Percentiles rank a stretch among this genome's conserved stretches.
Evolutionary conservation across 768 basidiomycete species (phyloP).

Genomic region (Mycena venus): DNA sequence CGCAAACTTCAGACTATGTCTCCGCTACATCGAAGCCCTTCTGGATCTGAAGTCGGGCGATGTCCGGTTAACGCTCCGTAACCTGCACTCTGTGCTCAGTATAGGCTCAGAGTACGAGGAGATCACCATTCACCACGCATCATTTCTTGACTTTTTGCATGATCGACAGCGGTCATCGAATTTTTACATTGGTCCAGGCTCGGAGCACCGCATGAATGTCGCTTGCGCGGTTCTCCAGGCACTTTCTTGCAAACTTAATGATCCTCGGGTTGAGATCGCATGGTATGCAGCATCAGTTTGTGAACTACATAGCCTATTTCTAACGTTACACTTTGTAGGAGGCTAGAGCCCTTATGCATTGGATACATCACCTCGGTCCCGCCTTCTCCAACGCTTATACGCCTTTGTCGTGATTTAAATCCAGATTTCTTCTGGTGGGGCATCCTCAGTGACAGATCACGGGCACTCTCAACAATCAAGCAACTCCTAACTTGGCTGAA

Average conservation of each 20-base stretch:
- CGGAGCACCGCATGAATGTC: not conserved
- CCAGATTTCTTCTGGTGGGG: not conserved
- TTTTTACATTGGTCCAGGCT: not conserved
- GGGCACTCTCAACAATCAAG: not conserved
- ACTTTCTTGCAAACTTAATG: not conserved
- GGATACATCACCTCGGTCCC: not conserved
- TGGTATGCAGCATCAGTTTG: not conserved
- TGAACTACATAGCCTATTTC: not conserved
- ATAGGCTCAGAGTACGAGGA: not conserved
- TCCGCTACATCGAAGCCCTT: not conserved
- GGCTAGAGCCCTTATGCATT: not conserved
- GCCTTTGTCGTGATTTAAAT: not conserved
- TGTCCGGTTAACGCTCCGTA: not conserved
- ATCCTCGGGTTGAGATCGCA: not conserved
- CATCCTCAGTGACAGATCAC: not conserved
- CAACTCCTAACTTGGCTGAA: not conserved
- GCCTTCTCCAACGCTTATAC: not conserved
- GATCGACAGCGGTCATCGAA: not conserved
- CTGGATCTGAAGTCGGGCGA: not conserved
- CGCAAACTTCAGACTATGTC: not conserved
- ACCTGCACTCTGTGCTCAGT: not conserved
- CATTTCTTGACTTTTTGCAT: not conserved
- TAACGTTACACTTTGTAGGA: not conserved
- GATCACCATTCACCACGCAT: not conserved
- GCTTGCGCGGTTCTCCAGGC: not conserved